Evolutionary conservation across 768 basidiomycete genomes (phyloP).

Genomic region (Tremella yokohamensis): DNA sequence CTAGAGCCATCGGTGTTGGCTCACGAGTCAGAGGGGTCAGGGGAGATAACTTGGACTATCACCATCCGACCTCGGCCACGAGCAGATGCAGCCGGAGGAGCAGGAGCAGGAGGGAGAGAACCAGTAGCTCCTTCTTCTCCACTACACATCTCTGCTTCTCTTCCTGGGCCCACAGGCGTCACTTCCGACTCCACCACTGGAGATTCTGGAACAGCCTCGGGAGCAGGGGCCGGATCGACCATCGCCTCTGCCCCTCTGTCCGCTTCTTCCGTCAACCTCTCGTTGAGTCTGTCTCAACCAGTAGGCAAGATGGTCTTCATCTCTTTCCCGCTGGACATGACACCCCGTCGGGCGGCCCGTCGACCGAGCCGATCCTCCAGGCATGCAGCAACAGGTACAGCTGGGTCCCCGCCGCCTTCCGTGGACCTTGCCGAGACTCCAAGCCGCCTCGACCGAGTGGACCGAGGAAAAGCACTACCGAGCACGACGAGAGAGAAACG

Average conservation of each 20-base stretch:
- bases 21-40: background rate
- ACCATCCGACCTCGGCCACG: constrained; percentile 50
- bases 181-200: no score
- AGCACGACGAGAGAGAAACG: no score
- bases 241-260: constrained; percentile 23
- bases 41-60: constrained; percentile 61
- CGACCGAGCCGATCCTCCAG: background rate
- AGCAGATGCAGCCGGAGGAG: background rate
- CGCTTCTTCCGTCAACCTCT: constrained; percentile 41
- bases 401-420: no score
- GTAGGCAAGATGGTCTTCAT: constrained; percentile 46
- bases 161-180: no score
- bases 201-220: no score
- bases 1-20: no score
- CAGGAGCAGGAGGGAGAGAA: background rate
- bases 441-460: no score
- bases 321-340: constrained; percentile 31
- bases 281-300: constrained; percentile 38
- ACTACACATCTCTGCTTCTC: constrained; percentile 14
- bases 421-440: no score
- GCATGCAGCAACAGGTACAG: no score
- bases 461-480: no score
- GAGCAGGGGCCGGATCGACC: background rate
- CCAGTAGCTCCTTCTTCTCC: constrained; percentile 10
- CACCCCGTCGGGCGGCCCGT: constrained; percentile 21